These are phyloP conservation scores for Metarhizium robertsii DNA, from an alignment of 2,329 filamentous ascomycete genomes.

Conservation along the genomic window DNA sequence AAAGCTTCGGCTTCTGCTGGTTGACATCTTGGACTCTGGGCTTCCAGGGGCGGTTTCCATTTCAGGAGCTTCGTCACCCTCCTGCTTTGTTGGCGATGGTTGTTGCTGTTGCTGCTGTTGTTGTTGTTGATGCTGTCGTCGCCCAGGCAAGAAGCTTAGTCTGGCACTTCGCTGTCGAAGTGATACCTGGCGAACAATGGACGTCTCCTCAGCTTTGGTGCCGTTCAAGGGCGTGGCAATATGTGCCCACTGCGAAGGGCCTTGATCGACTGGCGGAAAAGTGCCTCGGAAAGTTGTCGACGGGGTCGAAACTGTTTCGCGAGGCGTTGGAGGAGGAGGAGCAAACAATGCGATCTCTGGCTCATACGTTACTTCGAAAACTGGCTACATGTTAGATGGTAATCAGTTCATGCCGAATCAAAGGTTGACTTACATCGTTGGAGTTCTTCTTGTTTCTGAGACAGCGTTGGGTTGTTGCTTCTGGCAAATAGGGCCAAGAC, in stretches of 20 bases:
- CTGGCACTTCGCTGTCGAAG: constrained; percentile 42
- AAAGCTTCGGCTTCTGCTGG: constrained; percentile 14
- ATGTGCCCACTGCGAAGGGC: constrained; percentile 19
- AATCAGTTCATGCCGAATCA: not conserved
- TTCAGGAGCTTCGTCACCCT: constrained; percentile 19
- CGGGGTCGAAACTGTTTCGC: constrained; percentile 31
- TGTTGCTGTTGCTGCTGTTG: constrained; percentile 22
- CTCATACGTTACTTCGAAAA: constrained; percentile 54
- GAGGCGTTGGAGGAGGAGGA: constrained; percentile 31
- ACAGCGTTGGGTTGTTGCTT: constrained; percentile 51
- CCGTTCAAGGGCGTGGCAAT: constrained; percentile 25
- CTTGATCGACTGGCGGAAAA: constrained; percentile 27
- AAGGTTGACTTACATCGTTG: constrained; percentile 47
- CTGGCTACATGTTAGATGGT: constrained; percentile 23
- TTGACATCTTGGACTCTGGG: constrained; percentile 22
- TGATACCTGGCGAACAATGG: constrained; percentile 40
- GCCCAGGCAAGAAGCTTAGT: constrained; percentile 45
- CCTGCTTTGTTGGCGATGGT: constrained; percentile 27
- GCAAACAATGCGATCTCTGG: constrained; percentile 56
- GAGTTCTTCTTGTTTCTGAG: constrained; percentile 48
- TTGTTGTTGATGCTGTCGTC: constrained; percentile 32
- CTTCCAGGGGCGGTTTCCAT: constrained; percentile 19
- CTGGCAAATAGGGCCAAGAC: constrained; percentile 63
- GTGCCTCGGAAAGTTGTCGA: constrained; percentile 40
- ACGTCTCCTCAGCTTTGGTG: constrained; percentile 37